phyloP scores from a whole-genome alignment of 129 eudicot species.

The Flaveria ramosissima region DNA sequence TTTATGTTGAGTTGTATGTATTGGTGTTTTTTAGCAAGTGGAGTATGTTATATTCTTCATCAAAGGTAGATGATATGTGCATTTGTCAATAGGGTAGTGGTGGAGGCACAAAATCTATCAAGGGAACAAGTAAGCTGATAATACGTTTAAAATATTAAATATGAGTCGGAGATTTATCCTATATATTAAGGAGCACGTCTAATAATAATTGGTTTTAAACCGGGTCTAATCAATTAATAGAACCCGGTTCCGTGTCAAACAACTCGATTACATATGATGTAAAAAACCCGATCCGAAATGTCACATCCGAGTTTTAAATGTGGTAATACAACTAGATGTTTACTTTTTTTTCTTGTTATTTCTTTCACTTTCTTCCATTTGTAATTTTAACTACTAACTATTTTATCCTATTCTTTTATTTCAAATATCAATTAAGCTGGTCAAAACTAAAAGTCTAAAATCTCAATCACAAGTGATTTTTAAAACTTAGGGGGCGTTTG shows the following conservation, averaged over 20 bases:
- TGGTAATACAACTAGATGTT: no score
- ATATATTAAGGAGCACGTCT: no score
- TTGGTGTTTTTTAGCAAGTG: conserved; percentile 7
- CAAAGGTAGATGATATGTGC: conserved; percentile 8
- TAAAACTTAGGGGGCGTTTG: no score
- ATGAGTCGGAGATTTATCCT: not conserved
- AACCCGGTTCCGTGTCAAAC: not conserved
- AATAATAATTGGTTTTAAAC: not conserved
- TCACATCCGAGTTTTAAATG: not conserved
- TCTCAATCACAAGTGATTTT: no score
- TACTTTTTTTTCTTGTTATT: no score
- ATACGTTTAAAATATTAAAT: not conserved
- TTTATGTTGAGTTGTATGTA: conserved; percentile 17
- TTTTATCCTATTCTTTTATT: no score
- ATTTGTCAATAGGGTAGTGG: not conserved
- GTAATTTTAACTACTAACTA: no score
- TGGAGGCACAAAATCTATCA: conserved; percentile 1
- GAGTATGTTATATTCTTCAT: conserved; percentile 17
- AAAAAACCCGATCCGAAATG: not conserved
- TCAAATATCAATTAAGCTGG: no score
- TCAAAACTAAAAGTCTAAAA: no score
- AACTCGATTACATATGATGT: not conserved
- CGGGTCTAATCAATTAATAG: not conserved
- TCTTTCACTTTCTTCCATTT: no score
- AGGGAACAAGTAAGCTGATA: not conserved